Evolutionary conservation across 2,329 filamentous ascomycete species (phyloP), one percentile per base, ranked within the genome.

Genomic region (Pochonia chlamydosporia): DNA sequence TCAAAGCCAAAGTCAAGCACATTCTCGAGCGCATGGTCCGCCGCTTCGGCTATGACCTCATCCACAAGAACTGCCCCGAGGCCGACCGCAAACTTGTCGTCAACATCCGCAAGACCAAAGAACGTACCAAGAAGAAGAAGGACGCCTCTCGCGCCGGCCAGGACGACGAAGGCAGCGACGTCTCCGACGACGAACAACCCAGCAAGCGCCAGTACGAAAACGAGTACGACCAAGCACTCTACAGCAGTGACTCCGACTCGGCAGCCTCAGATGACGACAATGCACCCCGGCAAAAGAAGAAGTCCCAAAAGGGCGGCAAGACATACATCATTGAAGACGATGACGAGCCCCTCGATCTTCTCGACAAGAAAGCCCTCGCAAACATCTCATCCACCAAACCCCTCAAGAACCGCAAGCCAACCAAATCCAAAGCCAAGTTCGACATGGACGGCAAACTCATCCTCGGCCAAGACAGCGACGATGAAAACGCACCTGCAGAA

Each of bases 1-100:
- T 99, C 72, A 89, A 92, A 60, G 85, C 88, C 43, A 99, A 97
- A 74, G 91, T 99, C 56, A 97, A 96, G 81, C 91, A 96, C 62
- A 97, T 99, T 53, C 73, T 99, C 14, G 93, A 99, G 70, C 83
- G 93, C 44, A 89, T 96, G 78, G 86, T 97, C 20, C 82, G 92
- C 41, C 83, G 92, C 48, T 97, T 96, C 61, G 91, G 93, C 41
- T 86, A 87, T 40, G 85, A 92, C 2, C 68, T 81, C 25, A 80
- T 99, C 11, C 88, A 93, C 67, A 80, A 81, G 54, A 76, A 87
- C 64, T 91, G 88, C 49, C 92, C 91, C 3, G 88, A 95, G 59
- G 81, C 81, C 20, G 92, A 96, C 68, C 83, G 83, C 56, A 99
- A 97, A 67, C 75, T 99, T 47, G 85, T 99, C 35, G 78, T 84